Percentiles rank a stretch among this genome's conserved stretches.
phyloP scores from a whole-genome alignment of 768 basidiomycete species.

The Leccinum incarnatum region DNA sequence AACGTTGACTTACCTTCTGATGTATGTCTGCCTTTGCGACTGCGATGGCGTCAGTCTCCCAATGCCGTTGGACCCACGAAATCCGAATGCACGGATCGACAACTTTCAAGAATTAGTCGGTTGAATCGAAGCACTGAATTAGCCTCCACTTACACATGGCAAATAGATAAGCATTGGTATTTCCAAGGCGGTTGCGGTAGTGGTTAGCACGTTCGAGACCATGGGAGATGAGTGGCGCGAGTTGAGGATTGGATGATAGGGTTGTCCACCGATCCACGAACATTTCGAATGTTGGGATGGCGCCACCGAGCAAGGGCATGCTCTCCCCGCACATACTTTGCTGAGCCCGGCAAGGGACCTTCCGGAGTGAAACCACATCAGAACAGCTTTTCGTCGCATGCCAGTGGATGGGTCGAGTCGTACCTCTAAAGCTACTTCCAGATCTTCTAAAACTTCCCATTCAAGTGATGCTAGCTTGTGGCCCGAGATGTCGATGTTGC shows the following conservation, averaged over 20 bases:
- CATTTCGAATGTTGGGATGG: neutral
- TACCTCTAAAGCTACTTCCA: conserved; percentile 10
- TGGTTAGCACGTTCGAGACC: neutral
- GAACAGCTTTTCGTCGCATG: neutral
- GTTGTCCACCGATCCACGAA: neutral
- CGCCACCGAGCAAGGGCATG: neutral
- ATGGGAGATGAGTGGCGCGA: neutral
- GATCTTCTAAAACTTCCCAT: conserved; percentile 6
- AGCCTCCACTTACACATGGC: conserved; percentile 1
- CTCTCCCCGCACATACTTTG: conserved; percentile 3
- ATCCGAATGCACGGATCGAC: neutral
- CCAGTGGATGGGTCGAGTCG: neutral
- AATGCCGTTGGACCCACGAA: too few species aligned
- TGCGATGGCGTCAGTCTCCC: too few species aligned
- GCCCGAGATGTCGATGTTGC: neutral
- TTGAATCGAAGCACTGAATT: neutral
- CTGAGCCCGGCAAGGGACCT: neutral
- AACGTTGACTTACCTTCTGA: too few species aligned
- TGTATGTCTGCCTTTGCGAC: too few species aligned
- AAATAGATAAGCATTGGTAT: conserved; percentile 1
- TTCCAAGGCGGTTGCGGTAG: neutral
- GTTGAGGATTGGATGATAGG: neutral
- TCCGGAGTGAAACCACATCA: neutral
- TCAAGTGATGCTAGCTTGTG: neutral
- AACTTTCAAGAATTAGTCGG: neutral